phyloP scores from a whole-genome alignment of 1,139 yeast species.

The Lodderomyces oxycetoniae region DNA sequence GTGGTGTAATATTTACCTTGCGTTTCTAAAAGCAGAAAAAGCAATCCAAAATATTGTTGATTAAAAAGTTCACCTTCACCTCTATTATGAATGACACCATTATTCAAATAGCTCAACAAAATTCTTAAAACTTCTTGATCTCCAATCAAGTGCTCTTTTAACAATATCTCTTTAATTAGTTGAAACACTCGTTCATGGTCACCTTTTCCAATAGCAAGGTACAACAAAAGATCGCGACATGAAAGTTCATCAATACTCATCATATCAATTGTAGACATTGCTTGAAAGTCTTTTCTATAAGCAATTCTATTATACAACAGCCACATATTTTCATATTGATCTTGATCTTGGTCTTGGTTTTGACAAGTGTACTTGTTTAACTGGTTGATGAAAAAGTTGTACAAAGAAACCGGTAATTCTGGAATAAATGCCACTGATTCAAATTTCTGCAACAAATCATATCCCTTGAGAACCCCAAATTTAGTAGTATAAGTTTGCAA shows the following conservation, averaged over 20 bases:
- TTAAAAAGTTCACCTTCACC: slow-evolving; percentile 19
- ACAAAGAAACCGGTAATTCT: slow-evolving; percentile 30
- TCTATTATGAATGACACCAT: slow-evolving; percentile 24
- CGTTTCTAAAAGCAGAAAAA: slow-evolving; percentile 32
- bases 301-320: slow-evolving; percentile 32
- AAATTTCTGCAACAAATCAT: slow-evolving; percentile 27
- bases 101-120: slow-evolving; percentile 29
- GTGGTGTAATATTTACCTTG: slow-evolving; percentile 28
- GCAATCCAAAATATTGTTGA: slow-evolving; percentile 29
- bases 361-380: slow-evolving; percentile 18
- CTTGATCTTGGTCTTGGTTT: no score
- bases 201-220: slow-evolving; percentile 30
- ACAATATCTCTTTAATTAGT: slow-evolving; percentile 33
- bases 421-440: slow-evolving; percentile 34
- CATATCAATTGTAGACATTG: slow-evolving; percentile 8
- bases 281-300: slow-evolving; percentile 36
- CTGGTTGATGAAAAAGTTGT: slow-evolving; percentile 29
- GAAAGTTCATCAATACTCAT: slow-evolving; percentile 14
- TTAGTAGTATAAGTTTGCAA: slow-evolving; percentile 22
- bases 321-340: slow-evolving; percentile 24
- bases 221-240: slow-evolving; percentile 31
- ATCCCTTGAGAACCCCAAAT: slow-evolving; percentile 22
- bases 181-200: slow-evolving; percentile 37
- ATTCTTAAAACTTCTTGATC: slow-evolving; percentile 30
- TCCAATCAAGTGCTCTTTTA: slow-evolving; percentile 30